Conservation (phyloP, 345 rosid species). For the Alliaria petiolata region DNA sequence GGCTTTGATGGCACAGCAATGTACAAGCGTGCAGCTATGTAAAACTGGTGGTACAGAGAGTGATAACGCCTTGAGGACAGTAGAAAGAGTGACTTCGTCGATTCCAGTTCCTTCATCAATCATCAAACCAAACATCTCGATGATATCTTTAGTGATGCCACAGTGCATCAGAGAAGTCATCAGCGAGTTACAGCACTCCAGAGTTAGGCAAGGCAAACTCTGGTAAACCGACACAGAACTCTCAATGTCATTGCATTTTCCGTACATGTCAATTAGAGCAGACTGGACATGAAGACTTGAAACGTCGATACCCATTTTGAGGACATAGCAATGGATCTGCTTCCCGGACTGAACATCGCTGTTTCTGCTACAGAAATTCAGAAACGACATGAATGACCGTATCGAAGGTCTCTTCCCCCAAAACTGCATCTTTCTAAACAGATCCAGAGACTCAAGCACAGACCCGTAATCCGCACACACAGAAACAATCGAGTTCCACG, state of each 20-base stretch:
- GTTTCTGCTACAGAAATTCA: constrained; percentile 52
- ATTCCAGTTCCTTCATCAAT: constrained; percentile 64
- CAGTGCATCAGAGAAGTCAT: constrained; percentile 63
- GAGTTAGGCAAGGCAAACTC: constrained; percentile 33
- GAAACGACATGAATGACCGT: constrained; percentile 54
- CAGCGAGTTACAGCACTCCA: constrained; percentile 65
- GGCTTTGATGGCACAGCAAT: constrained; percentile 53
- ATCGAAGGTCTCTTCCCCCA: constrained; percentile 67
- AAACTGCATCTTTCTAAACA: constrained; percentile 63
- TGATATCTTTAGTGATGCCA: constrained; percentile 49
- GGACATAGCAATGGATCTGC: constrained; percentile 63
- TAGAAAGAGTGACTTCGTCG: constrained; percentile 62
- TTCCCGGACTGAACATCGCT: constrained; percentile 46
- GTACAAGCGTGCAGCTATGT: constrained; percentile 44
- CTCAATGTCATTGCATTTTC: constrained; percentile 66
- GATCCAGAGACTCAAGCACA: constrained; percentile 45
- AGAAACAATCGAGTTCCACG: constrained; percentile 80
- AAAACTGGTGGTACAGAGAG: constrained; percentile 38
- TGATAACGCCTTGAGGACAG: constrained; percentile 60
- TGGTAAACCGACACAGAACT: constrained; percentile 45
- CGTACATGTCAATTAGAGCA: constrained; percentile 66
- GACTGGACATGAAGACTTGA: constrained; percentile 55
- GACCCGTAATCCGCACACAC: constrained; percentile 35
- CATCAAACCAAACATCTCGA: constrained; percentile 76
- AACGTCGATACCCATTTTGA: constrained; percentile 51